Evolutionary conservation across 2,329 filamentous ascomycete genomes (phyloP), one percentile per base, ranked within the genome.

Genomic region (Xylaria sp.): DNA sequence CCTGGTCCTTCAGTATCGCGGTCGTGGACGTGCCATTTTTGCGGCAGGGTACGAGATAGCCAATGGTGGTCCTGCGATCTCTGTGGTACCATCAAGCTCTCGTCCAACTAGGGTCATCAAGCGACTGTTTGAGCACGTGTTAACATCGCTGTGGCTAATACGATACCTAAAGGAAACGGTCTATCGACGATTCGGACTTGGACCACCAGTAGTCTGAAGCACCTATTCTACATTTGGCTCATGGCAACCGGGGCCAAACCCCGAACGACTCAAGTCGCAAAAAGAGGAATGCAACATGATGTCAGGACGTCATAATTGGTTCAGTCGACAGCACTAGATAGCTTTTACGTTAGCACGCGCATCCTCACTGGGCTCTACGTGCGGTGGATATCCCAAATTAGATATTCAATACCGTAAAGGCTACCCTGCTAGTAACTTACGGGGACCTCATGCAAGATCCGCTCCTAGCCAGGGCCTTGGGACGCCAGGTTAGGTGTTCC

Each of bases 21-120:
- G 33, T 77, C 75, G 1, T 88, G 85, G 85, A 76, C 75, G 33
- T 88, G 86, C 66, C 78, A 77, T 15, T 78, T 78, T 57, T 88
- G 86, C 65, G 80, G 79, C 8, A 82, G 78, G 2, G 71, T 75
- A 25, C 84, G 86, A 77, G 82, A 85, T 59, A 75, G 77, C 46
- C 78, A 81, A 65, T 87, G 83, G 83, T 87, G 84, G 84, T 83
- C 80, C 23, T 87, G 85, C 67, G 80, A 80, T 17, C 73, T 78
- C 2, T 88, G 85, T 70, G 83, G 83, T 2, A 79, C 75, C 65
- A 80, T 87, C 75, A 87, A 86, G 74, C 53, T 60, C 8, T 52
- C 63, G 15, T 72, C 69, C 21, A 66, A 64, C 31, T 68, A 61
- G 51, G 4, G 28, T 9, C 40, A 31, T 46, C 23, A 15, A 23